These are phyloP conservation scores for Hypoxylon sp. DNA, from an alignment of 2,329 filamentous ascomycete species.

Conservation along the genomic window DNA sequence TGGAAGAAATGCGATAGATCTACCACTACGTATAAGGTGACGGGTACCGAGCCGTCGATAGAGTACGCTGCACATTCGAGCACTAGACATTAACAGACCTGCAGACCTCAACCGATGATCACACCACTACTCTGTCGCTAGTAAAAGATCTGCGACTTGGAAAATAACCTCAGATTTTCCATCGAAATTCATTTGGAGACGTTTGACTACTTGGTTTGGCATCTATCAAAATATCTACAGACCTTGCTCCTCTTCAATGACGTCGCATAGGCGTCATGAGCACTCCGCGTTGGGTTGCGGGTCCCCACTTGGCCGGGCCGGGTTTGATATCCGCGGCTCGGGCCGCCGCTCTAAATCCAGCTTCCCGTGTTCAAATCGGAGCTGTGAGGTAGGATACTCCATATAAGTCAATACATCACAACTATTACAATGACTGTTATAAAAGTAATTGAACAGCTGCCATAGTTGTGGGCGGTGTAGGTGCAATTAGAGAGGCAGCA, in stretches of 20 bases:
- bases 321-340: constrained; percentile 4
- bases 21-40: neutral
- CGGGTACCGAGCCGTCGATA: constrained; percentile 1
- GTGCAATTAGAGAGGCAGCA: neutral
- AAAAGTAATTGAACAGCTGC: neutral
- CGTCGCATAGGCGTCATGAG: constrained; percentile 31
- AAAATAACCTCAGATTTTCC: neutral
- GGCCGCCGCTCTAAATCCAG: neutral
- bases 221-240: neutral
- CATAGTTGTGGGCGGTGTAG: neutral
- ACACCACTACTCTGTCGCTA: constrained; percentile 10
- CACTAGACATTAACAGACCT: constrained; percentile 8
- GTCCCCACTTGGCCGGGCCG: constrained; percentile 16
- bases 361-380: neutral
- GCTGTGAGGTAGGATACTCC: neutral
- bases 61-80: constrained; percentile 6
- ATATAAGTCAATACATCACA: neutral
- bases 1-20: neutral
- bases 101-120: constrained; percentile 31
- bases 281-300: neutral
- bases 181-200: neutral
- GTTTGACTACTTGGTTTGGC: neutral
- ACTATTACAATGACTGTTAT: neutral
- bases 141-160: neutral
- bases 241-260: constrained; percentile 28